These are phyloP conservation scores for Neurospora pannonica DNA, from an alignment of 495 filamentous ascomycete genomes.

Conservation along the genomic window DNA sequence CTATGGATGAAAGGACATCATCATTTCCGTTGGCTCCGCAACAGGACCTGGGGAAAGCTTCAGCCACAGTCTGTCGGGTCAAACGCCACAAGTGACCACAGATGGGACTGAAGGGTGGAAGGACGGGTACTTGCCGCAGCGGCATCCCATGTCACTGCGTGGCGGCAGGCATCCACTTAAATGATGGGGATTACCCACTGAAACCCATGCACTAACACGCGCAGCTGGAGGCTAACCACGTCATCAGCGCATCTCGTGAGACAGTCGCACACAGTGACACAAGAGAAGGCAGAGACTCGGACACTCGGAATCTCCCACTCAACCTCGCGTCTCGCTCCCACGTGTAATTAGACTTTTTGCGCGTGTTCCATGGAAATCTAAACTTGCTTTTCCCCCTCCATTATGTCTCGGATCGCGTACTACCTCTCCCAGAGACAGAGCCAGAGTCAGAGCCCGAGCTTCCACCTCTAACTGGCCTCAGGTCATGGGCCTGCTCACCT, in stretches of 20 bases:
- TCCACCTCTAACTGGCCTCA: neutral
- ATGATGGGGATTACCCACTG: neutral
- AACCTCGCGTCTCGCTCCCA: neutral
- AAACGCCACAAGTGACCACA: neutral
- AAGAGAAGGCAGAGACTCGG: neutral
- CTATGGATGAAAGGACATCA: neutral
- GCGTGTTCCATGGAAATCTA: neutral
- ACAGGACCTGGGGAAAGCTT: neutral
- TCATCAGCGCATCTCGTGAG: neutral
- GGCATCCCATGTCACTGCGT: neutral
- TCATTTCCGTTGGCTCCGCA: neutral
- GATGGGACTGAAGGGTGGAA: neutral
- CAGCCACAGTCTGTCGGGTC: neutral
- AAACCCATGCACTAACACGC: neutral
- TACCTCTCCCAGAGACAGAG: neutral
- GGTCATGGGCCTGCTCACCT: neutral
- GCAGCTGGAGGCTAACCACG: neutral
- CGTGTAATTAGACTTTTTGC: neutral
- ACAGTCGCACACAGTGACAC: neutral
- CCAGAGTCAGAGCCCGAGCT: neutral
- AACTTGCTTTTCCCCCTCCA: neutral
- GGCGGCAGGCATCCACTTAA: neutral
- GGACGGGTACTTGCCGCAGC: neutral
- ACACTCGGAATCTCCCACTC: neutral
- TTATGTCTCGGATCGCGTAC: neutral